Evolutionary conservation across 176 grass and related monocot genomes (phyloP).

Genomic region (Areca catechu): DNA sequence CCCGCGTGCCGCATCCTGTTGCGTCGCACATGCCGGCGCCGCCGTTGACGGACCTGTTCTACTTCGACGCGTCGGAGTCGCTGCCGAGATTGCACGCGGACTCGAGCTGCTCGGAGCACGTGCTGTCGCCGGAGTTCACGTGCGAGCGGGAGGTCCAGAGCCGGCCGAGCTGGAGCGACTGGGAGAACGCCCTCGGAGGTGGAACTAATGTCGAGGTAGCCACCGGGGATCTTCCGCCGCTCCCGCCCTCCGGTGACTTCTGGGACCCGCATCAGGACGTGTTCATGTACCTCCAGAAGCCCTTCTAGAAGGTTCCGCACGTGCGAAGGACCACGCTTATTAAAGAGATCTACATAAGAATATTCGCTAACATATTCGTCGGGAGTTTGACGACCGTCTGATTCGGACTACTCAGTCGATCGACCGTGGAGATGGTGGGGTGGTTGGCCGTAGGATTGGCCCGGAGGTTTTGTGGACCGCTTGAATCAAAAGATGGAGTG

Average conservation of each 20-base stretch:
- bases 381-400: no score
- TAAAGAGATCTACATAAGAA: no score
- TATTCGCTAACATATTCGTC: no score
- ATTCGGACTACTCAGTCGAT: no score
- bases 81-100: conserved; percentile 29
- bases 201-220: conserved; percentile 18
- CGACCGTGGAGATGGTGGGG: no score
- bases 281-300: conserved; percentile 39
- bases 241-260: conserved; percentile 20
- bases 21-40: not conserved
- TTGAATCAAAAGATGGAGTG: no score
- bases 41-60: conserved; percentile 31
- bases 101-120: conserved; percentile 78
- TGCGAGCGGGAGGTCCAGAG: conserved; percentile 60
- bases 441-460: no score
- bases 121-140: conserved; percentile 50
- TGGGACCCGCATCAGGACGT: conserved; percentile 43
- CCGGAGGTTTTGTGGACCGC: no score
- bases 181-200: conserved; percentile 23
- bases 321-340: no score
- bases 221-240: conserved; percentile 17
- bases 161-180: conserved; percentile 27
- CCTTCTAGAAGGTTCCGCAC: no score
- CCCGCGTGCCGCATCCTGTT: conserved; percentile 18
- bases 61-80: conserved; percentile 46